A percentile compares a stretch with the other conserved stretches of the same genome.
Evolutionary conservation across 768 basidiomycete genomes (phyloP).

Genomic region (Mrakia frigida): DNA sequence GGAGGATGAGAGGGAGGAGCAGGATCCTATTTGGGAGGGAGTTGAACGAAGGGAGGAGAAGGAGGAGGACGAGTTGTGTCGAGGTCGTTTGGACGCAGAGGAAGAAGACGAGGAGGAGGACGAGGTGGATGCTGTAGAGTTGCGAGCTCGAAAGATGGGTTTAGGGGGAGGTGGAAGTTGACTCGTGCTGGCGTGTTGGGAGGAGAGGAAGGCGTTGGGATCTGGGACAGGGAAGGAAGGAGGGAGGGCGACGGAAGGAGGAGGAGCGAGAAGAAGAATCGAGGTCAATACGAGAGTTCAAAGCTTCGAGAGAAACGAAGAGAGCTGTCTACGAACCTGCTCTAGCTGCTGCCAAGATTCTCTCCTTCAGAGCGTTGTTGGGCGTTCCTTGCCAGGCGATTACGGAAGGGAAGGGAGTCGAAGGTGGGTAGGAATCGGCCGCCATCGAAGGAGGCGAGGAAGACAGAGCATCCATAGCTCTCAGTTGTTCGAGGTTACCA

Average conservation of each 20-base stretch:
- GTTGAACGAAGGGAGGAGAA: slow-evolving; percentile 8
- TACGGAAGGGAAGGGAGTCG: slow-evolving; percentile 14
- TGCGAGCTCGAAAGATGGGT: slow-evolving; percentile 2
- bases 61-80: slow-evolving; percentile 16
- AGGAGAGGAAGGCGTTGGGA: background rate
- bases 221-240: background rate
- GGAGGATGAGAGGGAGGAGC: slow-evolving; percentile 4
- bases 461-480: background rate
- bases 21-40: background rate
- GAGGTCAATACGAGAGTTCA: background rate
- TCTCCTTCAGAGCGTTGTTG: slow-evolving; percentile 15
- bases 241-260: background rate
- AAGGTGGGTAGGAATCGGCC: background rate
- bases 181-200: background rate
- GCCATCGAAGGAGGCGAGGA: slow-evolving; percentile 1
- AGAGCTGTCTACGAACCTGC: background rate
- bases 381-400: slow-evolving; percentile 28
- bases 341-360: slow-evolving; percentile 24
- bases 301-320: background rate
- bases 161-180: background rate
- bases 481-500: background rate
- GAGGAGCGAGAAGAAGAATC: background rate
- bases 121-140: background rate
- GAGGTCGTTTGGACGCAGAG: slow-evolving; percentile 11
- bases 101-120: background rate